These are phyloP conservation scores for Brassica rapa DNA, from an alignment of 345 rosid species.

Conservation along the genomic window DNA sequence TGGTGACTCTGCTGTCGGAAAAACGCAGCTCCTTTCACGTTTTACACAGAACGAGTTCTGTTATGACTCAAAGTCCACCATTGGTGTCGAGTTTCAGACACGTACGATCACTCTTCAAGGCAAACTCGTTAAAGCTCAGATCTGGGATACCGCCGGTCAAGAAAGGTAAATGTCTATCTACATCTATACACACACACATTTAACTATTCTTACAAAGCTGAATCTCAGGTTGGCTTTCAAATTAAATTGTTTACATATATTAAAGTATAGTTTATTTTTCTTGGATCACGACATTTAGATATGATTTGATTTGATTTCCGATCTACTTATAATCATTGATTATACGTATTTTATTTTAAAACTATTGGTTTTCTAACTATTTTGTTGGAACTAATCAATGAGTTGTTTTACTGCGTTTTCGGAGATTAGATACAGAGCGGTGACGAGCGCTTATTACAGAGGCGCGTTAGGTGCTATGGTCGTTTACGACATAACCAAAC, in stretches of 20 bases:
- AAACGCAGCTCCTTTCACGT: slow-evolving; percentile 75
- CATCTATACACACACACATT: not conserved
- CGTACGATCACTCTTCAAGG: slow-evolving; percentile 60
- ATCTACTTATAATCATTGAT: not conserved
- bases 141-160: slow-evolving; percentile 98
- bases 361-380: too few species aligned
- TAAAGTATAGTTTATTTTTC: not conserved
- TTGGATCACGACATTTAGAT: slow-evolving; percentile 26
- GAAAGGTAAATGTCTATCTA: slow-evolving; percentile 54
- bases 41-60: slow-evolving; percentile 70
- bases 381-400: too few species aligned
- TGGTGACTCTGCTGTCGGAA: slow-evolving; percentile 85
- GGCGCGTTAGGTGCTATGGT: slow-evolving; percentile 79
- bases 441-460: slow-evolving; percentile 76
- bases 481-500: slow-evolving; percentile 70
- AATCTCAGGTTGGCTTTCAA: slow-evolving; percentile 10
- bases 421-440: slow-evolving; percentile 67
- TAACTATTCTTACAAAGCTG: not conserved
- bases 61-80: slow-evolving; percentile 78
- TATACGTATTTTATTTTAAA: too few species aligned
- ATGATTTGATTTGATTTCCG: not conserved
- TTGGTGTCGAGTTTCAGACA: slow-evolving; percentile 87
- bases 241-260: not conserved
- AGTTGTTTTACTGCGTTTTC: not conserved
- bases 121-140: slow-evolving; percentile 84